A percentile compares a stretch with the other conserved stretches of the same genome.
phyloP scores from a whole-genome alignment of 306 rosid species.

The Ammopiptanthus mongolicus region DNA sequence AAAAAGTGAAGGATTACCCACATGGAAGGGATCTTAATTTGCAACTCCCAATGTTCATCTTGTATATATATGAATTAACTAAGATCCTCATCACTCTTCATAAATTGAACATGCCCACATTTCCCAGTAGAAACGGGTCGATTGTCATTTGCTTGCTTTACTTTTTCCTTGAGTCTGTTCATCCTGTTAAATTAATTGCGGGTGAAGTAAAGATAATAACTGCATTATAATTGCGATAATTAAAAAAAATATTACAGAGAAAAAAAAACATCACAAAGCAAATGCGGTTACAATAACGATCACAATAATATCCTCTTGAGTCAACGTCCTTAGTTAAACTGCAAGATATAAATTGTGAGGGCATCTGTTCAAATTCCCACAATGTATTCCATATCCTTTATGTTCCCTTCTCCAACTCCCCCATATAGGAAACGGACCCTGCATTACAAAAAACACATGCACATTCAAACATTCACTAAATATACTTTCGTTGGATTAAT shows the following conservation, averaged over 20 bases:
- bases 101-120: slow-evolving; percentile 14
- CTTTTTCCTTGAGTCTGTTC: neutral
- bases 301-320: neutral
- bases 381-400: too few species aligned
- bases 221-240: neutral
- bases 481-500: too few species aligned
- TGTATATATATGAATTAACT: neutral
- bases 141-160: slow-evolving; percentile 21
- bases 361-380: too few species aligned
- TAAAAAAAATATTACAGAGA: neutral
- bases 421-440: too few species aligned
- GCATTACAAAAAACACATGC: too few species aligned
- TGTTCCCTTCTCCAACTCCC: too few species aligned
- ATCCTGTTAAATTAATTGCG: slow-evolving; percentile 3
- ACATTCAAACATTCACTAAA: too few species aligned
- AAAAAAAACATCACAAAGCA: neutral
- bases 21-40: slow-evolving; percentile 32
- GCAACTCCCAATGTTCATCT: slow-evolving; percentile 39
- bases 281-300: neutral
- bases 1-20: slow-evolving; percentile 19
- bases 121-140: slow-evolving; percentile 30
- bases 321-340: too few species aligned
- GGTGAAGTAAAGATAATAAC: slow-evolving; percentile 20
- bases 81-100: slow-evolving; percentile 19
- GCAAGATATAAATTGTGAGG: too few species aligned